Percentiles rank a stretch among this genome's conserved stretches.
phyloP scores from a whole-genome alignment of 1,139 yeast species.

The Suhomyces taliae region DNA sequence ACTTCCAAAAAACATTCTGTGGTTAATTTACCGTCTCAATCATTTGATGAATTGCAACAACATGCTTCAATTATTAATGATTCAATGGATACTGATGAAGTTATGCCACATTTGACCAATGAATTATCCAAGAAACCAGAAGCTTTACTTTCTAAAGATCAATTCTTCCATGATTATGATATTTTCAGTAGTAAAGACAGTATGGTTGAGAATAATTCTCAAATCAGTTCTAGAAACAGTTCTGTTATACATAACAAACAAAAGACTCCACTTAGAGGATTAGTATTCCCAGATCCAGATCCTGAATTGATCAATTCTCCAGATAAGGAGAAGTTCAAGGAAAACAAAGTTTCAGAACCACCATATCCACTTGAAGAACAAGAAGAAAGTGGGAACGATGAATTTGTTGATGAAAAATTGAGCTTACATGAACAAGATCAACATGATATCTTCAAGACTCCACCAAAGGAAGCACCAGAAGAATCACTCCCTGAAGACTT shows the following conservation, averaged over 20 bases:
- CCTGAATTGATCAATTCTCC: constrained; percentile 32
- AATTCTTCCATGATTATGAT: constrained; percentile 38
- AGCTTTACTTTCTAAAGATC: constrained; percentile 36
- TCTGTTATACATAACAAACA: constrained; percentile 17
- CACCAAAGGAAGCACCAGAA: constrained; percentile 19
- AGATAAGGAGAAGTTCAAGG: constrained; percentile 7
- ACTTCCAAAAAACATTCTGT: constrained; percentile 30
- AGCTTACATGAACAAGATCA: not conserved
- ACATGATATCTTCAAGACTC: constrained; percentile 26
- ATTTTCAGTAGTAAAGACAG: constrained; percentile 14
- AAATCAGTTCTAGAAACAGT: constrained; percentile 15
- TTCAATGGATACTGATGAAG: constrained; percentile 26
- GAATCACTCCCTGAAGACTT: constrained; percentile 12
- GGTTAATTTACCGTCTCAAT: constrained; percentile 28
- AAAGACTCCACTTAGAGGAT: constrained; percentile 2
- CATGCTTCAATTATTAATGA: constrained; percentile 43
- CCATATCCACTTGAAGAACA: too few relatives aligned
- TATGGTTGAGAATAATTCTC: constrained; percentile 13
- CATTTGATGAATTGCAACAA: constrained; percentile 37
- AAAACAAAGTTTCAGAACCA: too few relatives aligned
- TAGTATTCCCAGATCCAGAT: constrained; percentile 37
- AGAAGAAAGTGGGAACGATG: not conserved
- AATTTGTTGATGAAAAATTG: too few relatives aligned
- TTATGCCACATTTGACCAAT: constrained; percentile 34
- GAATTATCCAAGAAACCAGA: constrained; percentile 38